phyloP scores from a whole-genome alignment of 306 rosid genomes.

The Elaeagnus macrophylla region DNA sequence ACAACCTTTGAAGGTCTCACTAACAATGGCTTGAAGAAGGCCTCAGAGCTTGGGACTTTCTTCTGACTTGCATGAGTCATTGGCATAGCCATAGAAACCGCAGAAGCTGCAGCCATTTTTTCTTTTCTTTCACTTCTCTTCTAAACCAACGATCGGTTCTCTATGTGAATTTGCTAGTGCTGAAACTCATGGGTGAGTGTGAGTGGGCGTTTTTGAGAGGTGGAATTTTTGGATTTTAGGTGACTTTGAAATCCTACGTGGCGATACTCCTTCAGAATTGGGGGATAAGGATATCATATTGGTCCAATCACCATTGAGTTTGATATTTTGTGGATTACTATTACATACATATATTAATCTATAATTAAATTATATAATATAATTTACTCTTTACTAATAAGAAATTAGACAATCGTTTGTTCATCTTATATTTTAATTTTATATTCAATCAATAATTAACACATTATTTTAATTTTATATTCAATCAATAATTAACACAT shows the following conservation, averaged over 20 bases:
- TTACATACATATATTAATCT: no score
- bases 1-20: slow-evolving; percentile 31
- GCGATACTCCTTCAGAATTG: slow-evolving; percentile 33
- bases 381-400: no score
- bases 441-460: no score
- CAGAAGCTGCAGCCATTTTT: slow-evolving; percentile 65
- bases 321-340: neutral
- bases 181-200: neutral
- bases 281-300: slow-evolving; percentile 66
- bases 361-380: no score
- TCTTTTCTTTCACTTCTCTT: slow-evolving; percentile 3
- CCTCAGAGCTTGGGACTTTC: slow-evolving; percentile 36
- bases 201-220: slow-evolving; percentile 24
- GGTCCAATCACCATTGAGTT: slow-evolving; percentile 29
- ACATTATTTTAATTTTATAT: no score
- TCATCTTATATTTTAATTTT: no score
- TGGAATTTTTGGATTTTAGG: slow-evolving; percentile 23
- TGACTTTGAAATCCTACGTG: slow-evolving; percentile 57
- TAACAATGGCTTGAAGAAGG: slow-evolving; percentile 54
- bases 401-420: no score
- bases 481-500: no score
- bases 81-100: slow-evolving; percentile 73
- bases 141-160: slow-evolving; percentile 1
- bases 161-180: slow-evolving; percentile 11
- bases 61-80: slow-evolving; percentile 34